These are phyloP conservation scores for Chrysochromulina tobinii DNA, from an alignment of 78 protist species.

Conservation along the genomic window DNA sequence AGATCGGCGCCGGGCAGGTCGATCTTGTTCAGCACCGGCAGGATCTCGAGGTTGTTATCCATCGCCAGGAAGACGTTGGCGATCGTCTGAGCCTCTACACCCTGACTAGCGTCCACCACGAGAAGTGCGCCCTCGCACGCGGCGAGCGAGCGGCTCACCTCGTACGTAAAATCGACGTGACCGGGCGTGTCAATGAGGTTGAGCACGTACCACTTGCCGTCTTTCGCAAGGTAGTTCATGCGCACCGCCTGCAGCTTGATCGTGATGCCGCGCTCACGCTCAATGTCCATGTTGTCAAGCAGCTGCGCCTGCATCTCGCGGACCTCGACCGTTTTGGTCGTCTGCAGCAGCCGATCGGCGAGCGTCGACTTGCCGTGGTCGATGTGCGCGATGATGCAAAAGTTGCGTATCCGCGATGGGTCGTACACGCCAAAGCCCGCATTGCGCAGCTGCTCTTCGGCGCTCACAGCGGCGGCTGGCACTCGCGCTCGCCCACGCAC, in stretches of 20 bases:
- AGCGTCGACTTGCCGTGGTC: constrained; percentile 62
- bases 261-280: constrained; percentile 66
- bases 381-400: constrained; percentile 66
- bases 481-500: too few relatives aligned
- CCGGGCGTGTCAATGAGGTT: constrained; percentile 70
- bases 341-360: constrained; percentile 54
- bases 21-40: constrained; percentile 59
- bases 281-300: constrained; percentile 57
- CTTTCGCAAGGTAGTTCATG: constrained; percentile 28
- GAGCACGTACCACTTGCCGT: constrained; percentile 31
- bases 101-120: constrained; percentile 52
- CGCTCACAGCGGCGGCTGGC: too few relatives aligned
- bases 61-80: constrained; percentile 54
- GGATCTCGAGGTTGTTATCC: constrained; percentile 33
- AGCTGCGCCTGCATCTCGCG: constrained; percentile 51
- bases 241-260: constrained; percentile 58
- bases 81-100: constrained; percentile 61
- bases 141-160: constrained; percentile 45
- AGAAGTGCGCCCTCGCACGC: constrained; percentile 65
- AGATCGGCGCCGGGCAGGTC: constrained; percentile 56
- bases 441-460: too few relatives aligned
- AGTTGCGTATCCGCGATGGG: constrained; percentile 50
- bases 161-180: constrained; percentile 67
- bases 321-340: not conserved
- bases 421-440: not conserved